Percentiles rank a stretch among this genome's conserved stretches.
Evolutionary conservation across 257 asterid genomes (phyloP).

Genomic region (Solanum neorickii): DNA sequence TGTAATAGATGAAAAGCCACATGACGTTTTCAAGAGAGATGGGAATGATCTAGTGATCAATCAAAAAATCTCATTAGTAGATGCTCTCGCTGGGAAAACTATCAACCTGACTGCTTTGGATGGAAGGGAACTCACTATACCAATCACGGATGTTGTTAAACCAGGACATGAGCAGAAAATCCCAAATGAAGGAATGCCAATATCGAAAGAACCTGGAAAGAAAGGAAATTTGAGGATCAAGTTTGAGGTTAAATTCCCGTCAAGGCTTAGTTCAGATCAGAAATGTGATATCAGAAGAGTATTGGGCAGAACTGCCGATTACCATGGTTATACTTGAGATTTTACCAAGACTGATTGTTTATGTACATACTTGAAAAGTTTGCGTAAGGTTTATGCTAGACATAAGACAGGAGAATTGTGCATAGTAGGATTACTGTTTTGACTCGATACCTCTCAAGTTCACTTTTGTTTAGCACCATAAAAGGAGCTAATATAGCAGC

Average conservation of each 20-base stretch:
- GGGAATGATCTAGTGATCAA: constrained; percentile 5
- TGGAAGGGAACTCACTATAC: constrained; percentile 1
- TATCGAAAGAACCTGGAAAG: constrained; percentile 1
- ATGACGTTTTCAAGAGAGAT: background rate
- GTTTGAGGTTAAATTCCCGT: background rate
- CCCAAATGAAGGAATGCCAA: constrained; percentile 3
- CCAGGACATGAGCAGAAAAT: constrained; percentile 2
- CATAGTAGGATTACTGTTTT: background rate
- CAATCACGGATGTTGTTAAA: background rate
- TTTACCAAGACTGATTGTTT: background rate
- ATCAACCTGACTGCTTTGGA: background rate
- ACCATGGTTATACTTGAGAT: background rate
- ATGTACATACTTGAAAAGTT: background rate
- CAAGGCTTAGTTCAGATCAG: constrained; percentile 5
- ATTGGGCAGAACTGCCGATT: background rate
- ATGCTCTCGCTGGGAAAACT: constrained; percentile 8
- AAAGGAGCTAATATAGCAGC: background rate
- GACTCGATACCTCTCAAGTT: background rate
- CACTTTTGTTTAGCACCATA: background rate
- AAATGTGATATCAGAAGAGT: background rate
- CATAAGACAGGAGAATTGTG: background rate
- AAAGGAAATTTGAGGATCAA: constrained; percentile 3
- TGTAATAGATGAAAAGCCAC: constrained; percentile 10
- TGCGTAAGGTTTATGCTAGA: background rate
- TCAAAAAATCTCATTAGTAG: constrained; percentile 3